Evolutionary conservation across 129 eudicot species (phyloP).

Genomic region (Chrysanthemum lavandulifolium): DNA sequence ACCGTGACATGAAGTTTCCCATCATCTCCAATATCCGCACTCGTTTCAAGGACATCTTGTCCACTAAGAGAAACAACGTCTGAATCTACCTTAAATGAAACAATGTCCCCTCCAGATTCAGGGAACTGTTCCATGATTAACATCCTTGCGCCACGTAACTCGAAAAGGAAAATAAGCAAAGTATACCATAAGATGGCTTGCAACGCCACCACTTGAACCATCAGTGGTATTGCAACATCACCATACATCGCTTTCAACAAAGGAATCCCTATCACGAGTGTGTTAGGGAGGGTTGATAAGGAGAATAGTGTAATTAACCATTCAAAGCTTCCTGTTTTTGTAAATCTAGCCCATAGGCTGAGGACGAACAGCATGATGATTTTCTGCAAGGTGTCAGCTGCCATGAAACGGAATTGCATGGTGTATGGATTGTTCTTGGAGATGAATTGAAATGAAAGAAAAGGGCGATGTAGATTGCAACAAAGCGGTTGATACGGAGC

Average conservation of each 20-base stretch:
- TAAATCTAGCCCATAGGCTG: background rate
- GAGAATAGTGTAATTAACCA: conserved; percentile 5
- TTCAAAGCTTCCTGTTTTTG: background rate
- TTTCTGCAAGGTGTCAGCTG: background rate
- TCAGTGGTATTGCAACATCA: background rate
- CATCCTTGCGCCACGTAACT: conserved; percentile 1
- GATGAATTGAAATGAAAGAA: no score
- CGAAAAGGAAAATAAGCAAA: conserved; percentile 4
- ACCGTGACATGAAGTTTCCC: conserved; percentile 7
- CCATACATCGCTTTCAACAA: conserved; percentile 7
- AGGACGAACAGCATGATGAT: background rate
- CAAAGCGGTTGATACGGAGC: no score
- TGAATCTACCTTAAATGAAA: background rate
- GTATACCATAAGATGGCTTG: conserved; percentile 9
- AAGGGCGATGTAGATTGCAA: no score
- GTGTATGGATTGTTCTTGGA: no score
- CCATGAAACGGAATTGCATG: no score
- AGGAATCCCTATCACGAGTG: conserved; percentile 1
- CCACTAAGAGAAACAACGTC: background rate
- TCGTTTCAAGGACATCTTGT: conserved; percentile 2
- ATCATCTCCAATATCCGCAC: background rate
- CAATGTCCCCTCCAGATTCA: background rate
- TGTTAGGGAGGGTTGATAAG: conserved; percentile 5
- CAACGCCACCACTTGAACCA: conserved; percentile 13
- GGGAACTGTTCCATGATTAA: conserved; percentile 1